These are phyloP conservation scores for Sporisorium iseilematis-ciliati DNA, from an alignment of 1,284 basidiomycete genomes.

Conservation along the genomic window DNA sequence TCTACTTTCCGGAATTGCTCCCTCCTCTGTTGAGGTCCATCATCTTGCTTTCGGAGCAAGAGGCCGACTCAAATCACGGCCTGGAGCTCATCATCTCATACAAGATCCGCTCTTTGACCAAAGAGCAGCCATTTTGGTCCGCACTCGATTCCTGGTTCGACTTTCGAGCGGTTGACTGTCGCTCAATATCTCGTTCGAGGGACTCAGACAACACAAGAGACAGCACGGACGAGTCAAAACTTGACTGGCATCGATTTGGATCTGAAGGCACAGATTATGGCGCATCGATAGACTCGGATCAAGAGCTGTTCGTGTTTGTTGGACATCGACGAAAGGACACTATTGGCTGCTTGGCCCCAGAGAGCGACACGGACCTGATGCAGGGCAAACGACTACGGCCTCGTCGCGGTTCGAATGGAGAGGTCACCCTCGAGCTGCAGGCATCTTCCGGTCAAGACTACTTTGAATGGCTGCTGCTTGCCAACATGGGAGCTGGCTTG, in stretches of 20 bases:
- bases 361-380: constrained; percentile 53
- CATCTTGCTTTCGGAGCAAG: constrained; percentile 49
- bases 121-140: constrained; percentile 83
- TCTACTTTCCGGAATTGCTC: constrained; percentile 68
- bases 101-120: constrained; percentile 80
- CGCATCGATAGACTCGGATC: constrained; percentile 35
- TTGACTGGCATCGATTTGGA: constrained; percentile 40
- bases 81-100: constrained; percentile 71
- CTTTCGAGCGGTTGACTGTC: constrained; percentile 75
- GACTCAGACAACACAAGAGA: neutral
- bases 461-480: constrained; percentile 59
- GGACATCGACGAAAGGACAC: constrained; percentile 48
- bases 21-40: constrained; percentile 63
- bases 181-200: neutral
- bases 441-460: constrained; percentile 37
- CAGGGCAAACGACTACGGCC: constrained; percentile 45
- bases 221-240: neutral
- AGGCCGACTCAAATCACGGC: neutral
- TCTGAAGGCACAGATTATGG: constrained; percentile 30
- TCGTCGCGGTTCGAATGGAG: constrained; percentile 19
- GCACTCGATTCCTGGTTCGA: constrained; percentile 85
- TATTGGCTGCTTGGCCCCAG: constrained; percentile 43
- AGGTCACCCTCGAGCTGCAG: constrained; percentile 14
- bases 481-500: constrained; percentile 37
- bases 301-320: constrained; percentile 59